Percentiles rank a stretch among this genome's conserved stretches.
Conservation (phyloP, 768 basidiomycete species). For the Boletus vermiculosoides region DNA sequence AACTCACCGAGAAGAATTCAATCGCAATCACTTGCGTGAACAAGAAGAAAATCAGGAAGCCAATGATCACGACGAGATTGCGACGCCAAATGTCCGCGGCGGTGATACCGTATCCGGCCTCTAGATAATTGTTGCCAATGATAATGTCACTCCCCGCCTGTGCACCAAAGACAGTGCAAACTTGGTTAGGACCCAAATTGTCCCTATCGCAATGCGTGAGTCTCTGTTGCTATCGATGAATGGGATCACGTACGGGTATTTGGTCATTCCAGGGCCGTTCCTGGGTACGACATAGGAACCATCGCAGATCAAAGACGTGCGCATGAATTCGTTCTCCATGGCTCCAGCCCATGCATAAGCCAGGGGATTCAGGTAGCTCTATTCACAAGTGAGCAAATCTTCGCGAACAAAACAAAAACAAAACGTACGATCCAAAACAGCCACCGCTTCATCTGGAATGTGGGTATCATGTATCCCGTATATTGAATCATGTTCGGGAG, state of each 20-base stretch:
- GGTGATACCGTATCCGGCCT: slow-evolving; percentile 50
- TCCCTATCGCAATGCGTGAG: slow-evolving; percentile 38
- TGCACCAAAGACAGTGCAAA: slow-evolving; percentile 75
- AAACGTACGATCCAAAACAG: slow-evolving; percentile 77
- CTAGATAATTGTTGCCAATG: slow-evolving; percentile 60
- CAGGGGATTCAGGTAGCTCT: slow-evolving; percentile 79
- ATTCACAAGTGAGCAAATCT: slow-evolving; percentile 8
- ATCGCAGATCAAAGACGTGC: slow-evolving; percentile 61
- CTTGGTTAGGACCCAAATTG: slow-evolving; percentile 63
- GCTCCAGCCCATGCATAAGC: slow-evolving; percentile 72
- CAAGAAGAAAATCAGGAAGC: slow-evolving; percentile 69
- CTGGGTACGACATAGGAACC: slow-evolving; percentile 65
- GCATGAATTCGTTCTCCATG: slow-evolving; percentile 87
- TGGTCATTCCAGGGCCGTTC: slow-evolving; percentile 51
- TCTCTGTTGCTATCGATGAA: neutral
- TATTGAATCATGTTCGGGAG: slow-evolving; percentile 76
- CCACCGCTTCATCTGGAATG: slow-evolving; percentile 73
- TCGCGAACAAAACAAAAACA: neutral
- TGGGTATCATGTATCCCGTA: slow-evolving; percentile 67
- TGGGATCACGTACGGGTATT: slow-evolving; percentile 57
- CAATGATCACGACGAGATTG: slow-evolving; percentile 69
- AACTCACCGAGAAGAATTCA: slow-evolving; percentile 60
- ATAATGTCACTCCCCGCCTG: slow-evolving; percentile 53
- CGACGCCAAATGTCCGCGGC: slow-evolving; percentile 59
- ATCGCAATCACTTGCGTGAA: slow-evolving; percentile 64